Evolutionary conservation across 1,284 basidiomycete species (phyloP).

Genomic region (Tranzscheliella williamsii): DNA sequence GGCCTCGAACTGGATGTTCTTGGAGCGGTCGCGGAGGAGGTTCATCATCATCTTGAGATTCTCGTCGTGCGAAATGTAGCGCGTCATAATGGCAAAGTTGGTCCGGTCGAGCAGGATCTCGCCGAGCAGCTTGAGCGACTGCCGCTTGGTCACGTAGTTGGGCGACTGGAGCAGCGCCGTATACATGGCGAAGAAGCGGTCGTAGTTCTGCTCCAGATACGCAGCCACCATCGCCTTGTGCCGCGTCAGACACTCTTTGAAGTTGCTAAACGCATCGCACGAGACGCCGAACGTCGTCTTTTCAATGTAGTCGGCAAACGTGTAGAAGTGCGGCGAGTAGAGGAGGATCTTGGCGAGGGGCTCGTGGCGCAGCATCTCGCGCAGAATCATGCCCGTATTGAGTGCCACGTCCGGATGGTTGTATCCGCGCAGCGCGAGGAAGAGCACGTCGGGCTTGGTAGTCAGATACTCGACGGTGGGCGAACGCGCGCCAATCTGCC

Average conservation of each 20-base stretch:
- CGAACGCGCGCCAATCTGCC: slow-evolving; percentile 88
- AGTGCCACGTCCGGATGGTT: slow-evolving; percentile 91
- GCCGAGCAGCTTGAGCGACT: slow-evolving; percentile 95
- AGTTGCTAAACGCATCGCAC: slow-evolving; percentile 93
- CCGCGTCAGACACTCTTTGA: slow-evolving; percentile 77
- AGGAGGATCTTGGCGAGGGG: slow-evolving; percentile 85
- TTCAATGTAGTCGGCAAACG: slow-evolving; percentile 94
- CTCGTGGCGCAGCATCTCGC: slow-evolving; percentile 95
- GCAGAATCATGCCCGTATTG: slow-evolving; percentile 96
- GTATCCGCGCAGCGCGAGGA: slow-evolving; percentile 77
- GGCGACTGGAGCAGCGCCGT: slow-evolving; percentile 85
- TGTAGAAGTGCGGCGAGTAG: slow-evolving; percentile 88
- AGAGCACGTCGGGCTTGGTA: slow-evolving; percentile 83
- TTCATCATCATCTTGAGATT: slow-evolving; percentile 99
- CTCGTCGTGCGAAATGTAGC: slow-evolving; percentile 80
- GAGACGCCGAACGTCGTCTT: slow-evolving; percentile 96
- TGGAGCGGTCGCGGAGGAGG: slow-evolving; percentile 90
- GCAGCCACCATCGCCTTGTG: slow-evolving; percentile 97
- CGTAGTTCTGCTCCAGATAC: slow-evolving; percentile 94
- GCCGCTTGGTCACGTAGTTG: slow-evolving; percentile 99
- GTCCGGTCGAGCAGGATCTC: slow-evolving; percentile 96
- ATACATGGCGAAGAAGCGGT: slow-evolving; percentile 95
- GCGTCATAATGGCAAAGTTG: slow-evolving; percentile 97
- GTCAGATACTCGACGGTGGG: slow-evolving; percentile 94
- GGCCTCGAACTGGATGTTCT: slow-evolving; percentile 99